Conservation (phyloP, 495 filamentous ascomycete genomes). For the Cercophora sp. region DNA sequence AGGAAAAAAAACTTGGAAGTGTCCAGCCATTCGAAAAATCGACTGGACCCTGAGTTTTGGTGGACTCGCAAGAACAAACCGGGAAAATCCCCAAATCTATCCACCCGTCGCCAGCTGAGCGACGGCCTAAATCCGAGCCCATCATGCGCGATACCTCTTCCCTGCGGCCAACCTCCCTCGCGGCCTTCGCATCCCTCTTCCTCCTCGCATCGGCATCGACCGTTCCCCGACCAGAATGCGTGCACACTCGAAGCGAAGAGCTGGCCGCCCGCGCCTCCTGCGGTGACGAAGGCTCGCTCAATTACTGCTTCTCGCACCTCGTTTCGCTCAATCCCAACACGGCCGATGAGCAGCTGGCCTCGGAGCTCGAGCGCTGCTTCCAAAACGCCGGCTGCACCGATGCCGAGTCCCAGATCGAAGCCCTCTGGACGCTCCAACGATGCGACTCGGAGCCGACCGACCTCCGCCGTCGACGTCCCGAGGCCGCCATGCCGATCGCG, state of each 20-base stretch:
- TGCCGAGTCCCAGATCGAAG: slow-evolving; percentile 34
- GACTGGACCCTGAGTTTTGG: background rate
- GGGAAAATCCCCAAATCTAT: no score
- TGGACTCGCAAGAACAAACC: no score
- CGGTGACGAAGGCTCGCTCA: slow-evolving; percentile 32
- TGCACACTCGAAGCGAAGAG: slow-evolving; percentile 26
- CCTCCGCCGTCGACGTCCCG: slow-evolving; percentile 27
- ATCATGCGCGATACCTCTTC: background rate
- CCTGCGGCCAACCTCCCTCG: slow-evolving; percentile 15
- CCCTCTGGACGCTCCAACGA: slow-evolving; percentile 25
- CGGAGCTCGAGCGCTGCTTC: slow-evolving; percentile 37
- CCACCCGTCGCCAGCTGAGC: no score
- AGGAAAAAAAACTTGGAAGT: slow-evolving; percentile 5
- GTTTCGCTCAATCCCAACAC: slow-evolving; percentile 5
- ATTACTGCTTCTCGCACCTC: slow-evolving; percentile 34
- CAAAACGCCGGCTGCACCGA: slow-evolving; percentile 34
- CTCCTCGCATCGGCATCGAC: slow-evolving; percentile 16
- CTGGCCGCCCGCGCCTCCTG: slow-evolving; percentile 33
- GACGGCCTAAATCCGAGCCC: no score
- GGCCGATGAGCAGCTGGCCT: slow-evolving; percentile 15
- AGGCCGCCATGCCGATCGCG: slow-evolving; percentile 3
- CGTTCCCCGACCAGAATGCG: slow-evolving; percentile 26
- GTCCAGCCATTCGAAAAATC: no score
- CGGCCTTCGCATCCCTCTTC: slow-evolving; percentile 13
- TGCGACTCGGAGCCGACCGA: slow-evolving; percentile 30